phyloP scores from a whole-genome alignment of 306 rosid species.

The Luffa aegyptiaca region DNA sequence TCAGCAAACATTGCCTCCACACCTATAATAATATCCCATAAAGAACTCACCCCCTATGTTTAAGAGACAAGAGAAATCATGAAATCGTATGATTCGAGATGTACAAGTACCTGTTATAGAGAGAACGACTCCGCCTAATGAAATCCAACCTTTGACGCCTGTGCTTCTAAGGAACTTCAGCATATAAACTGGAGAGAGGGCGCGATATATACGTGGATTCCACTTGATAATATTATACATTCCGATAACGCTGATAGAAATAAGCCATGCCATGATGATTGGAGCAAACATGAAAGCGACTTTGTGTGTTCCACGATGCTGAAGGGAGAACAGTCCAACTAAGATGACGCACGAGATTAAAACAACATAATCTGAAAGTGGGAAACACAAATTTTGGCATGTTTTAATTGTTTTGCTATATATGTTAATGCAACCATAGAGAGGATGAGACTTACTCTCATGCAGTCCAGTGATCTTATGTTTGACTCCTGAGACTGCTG shows the following conservation, averaged over 20 bases:
- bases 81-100: conserved; percentile 2
- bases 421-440: conserved; percentile 2
- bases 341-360: conserved; percentile 52
- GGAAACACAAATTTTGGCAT: conserved; percentile 4
- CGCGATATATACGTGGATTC: conserved; percentile 41
- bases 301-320: conserved; percentile 62
- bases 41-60: conserved; percentile 14
- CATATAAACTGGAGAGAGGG: conserved; percentile 62
- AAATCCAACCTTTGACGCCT: conserved; percentile 52
- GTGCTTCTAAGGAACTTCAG: conserved; percentile 39
- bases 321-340: conserved; percentile 69
- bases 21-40: conserved; percentile 41
- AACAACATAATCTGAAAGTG: conserved; percentile 47
- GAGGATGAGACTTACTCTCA: conserved; percentile 41
- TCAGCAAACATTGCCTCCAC: conserved; percentile 87
- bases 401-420: neutral
- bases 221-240: conserved; percentile 53
- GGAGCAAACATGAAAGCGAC: conserved; percentile 78
- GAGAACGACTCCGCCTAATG: conserved; percentile 60
- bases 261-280: conserved; percentile 52
- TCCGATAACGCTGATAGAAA: conserved; percentile 51
- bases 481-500: conserved; percentile 75
- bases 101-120: conserved; percentile 51
- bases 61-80: conserved; percentile 13
- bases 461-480: conserved; percentile 62